These are phyloP conservation scores for Populus pruinosa DNA, from an alignment of 345 rosid genomes.

Conservation along the genomic window DNA sequence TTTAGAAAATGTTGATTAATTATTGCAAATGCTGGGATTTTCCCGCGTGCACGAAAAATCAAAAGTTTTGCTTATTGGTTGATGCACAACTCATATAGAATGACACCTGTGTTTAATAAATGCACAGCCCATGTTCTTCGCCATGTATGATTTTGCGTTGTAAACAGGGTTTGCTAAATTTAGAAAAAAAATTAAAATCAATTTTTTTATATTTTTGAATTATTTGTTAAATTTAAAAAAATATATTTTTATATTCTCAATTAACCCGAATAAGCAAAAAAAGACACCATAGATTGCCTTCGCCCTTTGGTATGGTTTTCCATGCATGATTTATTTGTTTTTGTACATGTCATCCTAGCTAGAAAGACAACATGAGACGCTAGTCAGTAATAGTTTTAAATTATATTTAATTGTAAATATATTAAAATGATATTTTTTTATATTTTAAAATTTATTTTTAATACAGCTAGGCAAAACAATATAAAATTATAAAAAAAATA, in stretches of 20 bases:
- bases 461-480: no score
- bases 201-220: no score
- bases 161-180: no score
- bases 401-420: no score
- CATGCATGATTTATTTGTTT: not conserved
- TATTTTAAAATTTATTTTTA: no score
- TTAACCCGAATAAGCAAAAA: not conserved
- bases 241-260: not conserved
- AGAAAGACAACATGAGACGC: not conserved
- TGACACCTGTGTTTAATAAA: not conserved
- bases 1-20: not conserved
- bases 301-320: not conserved
- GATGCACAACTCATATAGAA: conserved; percentile 2
- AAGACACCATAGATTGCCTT: not conserved
- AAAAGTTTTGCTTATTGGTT: not conserved
- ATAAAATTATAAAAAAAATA: no score
- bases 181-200: no score
- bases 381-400: not conserved
- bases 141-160: no score
- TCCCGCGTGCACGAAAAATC: conserved; percentile 12
- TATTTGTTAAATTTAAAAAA: fast-evolving
- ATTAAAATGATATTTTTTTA: no score
- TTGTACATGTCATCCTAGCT: not conserved
- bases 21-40: not conserved
- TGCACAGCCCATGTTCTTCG: not conserved